A percentile compares a stretch with the other conserved stretches of the same genome.
phyloP scores from a whole-genome alignment of 2,329 filamentous ascomycete genomes.

The Dryadomyces sulphureus region DNA sequence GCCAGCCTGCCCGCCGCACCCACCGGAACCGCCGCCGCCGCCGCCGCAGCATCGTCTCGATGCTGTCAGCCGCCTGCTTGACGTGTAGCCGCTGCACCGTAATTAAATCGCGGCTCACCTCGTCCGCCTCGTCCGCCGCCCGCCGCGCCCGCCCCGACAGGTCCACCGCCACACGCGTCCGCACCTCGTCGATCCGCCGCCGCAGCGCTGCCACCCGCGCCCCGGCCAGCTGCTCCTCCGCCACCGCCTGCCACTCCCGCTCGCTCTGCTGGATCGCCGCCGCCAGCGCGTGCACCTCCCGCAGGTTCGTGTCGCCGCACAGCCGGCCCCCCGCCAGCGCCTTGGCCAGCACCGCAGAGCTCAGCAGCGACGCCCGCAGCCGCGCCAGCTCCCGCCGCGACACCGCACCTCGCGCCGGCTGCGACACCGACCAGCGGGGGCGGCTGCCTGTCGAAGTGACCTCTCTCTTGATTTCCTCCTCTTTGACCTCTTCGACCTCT shows the following conservation, averaged over 20 bases:
- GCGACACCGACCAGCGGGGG: constrained; percentile 13
- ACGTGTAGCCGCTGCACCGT: constrained; percentile 64
- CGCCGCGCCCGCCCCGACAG: constrained; percentile 46
- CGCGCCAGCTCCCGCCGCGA: constrained; percentile 61
- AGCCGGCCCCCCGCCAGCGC: constrained; percentile 66
- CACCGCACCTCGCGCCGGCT: constrained; percentile 3
- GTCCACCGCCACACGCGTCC: constrained; percentile 33
- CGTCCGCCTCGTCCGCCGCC: constrained; percentile 66
- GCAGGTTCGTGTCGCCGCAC: constrained; percentile 32
- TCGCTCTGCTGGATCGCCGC: constrained; percentile 30
- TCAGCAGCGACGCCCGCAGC: constrained; percentile 61
- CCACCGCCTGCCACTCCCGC: constrained; percentile 42
- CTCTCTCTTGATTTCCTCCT: too few relatives aligned
- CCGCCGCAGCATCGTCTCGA: constrained; percentile 60
- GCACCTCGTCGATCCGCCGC: constrained; percentile 29
- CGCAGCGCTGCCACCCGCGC: constrained; percentile 40
- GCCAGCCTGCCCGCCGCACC: constrained; percentile 62
- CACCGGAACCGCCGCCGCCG: constrained; percentile 55
- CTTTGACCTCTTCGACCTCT: constrained; percentile 5
- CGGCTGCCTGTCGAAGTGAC: too few relatives aligned
- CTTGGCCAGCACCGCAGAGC: constrained; percentile 78
- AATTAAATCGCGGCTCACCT: constrained; percentile 60
- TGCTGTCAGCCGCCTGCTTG: constrained; percentile 65
- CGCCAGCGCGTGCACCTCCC: constrained; percentile 36
- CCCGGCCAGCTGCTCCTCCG: constrained; percentile 43